phyloP scores from a whole-genome alignment of 352 stramenopile species.

The Globisporangium splendens region DNA sequence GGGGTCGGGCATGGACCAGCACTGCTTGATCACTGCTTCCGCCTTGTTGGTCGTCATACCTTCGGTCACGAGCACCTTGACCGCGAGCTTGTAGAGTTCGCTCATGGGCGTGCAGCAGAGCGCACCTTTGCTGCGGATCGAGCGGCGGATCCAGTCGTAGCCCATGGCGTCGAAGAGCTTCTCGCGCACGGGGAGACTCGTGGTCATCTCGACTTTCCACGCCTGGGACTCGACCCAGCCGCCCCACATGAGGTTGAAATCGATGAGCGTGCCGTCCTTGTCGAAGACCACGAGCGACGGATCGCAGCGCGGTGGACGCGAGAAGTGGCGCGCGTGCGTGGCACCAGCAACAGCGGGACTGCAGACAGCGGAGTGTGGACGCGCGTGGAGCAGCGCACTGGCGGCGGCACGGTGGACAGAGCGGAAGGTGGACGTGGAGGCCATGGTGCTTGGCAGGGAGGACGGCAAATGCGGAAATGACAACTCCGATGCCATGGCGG shows the following conservation, averaged over 20 bases:
- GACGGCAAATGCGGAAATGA: conserved; percentile 11
- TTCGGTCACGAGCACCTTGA: conserved; percentile 69
- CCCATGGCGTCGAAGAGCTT: conserved; percentile 86
- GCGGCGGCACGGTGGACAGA: conserved; percentile 3
- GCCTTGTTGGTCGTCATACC: conserved; percentile 62
- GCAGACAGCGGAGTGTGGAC: neutral
- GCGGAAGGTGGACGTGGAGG: conserved; percentile 5
- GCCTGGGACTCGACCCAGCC: conserved; percentile 84
- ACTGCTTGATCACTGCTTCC: conserved; percentile 64
- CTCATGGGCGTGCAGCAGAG: conserved; percentile 85
- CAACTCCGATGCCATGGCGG: neutral
- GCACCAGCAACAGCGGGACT: too few relatives aligned
- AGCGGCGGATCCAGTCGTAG: conserved; percentile 81
- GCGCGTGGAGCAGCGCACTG: conserved; percentile 4
- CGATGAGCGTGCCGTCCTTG: conserved; percentile 89
- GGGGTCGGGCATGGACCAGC: conserved; percentile 82
- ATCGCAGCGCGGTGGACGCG: conserved; percentile 29
- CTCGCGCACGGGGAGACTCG: conserved; percentile 64
- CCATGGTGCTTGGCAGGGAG: conserved; percentile 7
- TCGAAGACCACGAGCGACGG: conserved; percentile 85
- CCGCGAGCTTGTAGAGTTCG: conserved; percentile 79
- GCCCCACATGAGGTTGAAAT: conserved; percentile 90
- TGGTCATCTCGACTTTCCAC: conserved; percentile 86
- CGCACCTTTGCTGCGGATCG: conserved; percentile 78
- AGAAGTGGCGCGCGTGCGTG: conserved; percentile 6